Conservation (phyloP, 768 basidiomycete species). For the Leucosporidium yakuticum region DNA sequence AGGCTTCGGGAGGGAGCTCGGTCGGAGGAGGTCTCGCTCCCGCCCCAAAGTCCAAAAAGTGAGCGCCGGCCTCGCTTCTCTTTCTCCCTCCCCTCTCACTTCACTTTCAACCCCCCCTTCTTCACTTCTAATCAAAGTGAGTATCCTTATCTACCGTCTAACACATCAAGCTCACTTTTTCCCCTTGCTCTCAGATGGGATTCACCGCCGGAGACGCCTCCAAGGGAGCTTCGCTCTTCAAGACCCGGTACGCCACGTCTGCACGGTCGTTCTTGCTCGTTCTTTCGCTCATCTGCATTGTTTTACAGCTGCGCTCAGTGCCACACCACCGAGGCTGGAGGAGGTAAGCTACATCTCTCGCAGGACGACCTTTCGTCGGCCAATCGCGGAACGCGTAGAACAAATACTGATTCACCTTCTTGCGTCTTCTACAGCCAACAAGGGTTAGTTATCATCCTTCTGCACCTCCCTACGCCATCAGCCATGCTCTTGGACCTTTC, state of each 20-base stretch:
- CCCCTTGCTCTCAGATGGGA: too few relatives aligned
- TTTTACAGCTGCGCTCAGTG: constrained; percentile 69
- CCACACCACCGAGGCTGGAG: constrained; percentile 72
- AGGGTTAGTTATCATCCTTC: constrained; percentile 21
- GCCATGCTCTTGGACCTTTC: too few relatives aligned
- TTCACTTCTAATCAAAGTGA: too few relatives aligned
- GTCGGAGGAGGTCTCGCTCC: too few relatives aligned
- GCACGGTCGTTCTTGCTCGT: background rate
- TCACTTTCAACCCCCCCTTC: too few relatives aligned
- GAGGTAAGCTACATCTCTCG: constrained; percentile 19
- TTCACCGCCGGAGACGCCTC: constrained; percentile 59
- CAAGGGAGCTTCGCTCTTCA: constrained; percentile 94
- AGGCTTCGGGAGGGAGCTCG: too few relatives aligned
- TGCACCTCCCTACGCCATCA: too few relatives aligned
- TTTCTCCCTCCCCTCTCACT: too few relatives aligned
- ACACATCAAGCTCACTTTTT: too few relatives aligned
- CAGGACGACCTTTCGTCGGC: background rate
- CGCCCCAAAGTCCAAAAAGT: too few relatives aligned
- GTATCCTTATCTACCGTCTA: too few relatives aligned
- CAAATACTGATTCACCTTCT: background rate
- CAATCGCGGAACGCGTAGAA: background rate
- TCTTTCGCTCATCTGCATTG: background rate
- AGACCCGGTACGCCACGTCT: constrained; percentile 53
- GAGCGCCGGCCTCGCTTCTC: too few relatives aligned
- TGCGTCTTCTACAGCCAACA: constrained; percentile 27